phyloP scores from a whole-genome alignment of 805 yeast genomes.

The Hanseniaspora hatyaiensis region DNA sequence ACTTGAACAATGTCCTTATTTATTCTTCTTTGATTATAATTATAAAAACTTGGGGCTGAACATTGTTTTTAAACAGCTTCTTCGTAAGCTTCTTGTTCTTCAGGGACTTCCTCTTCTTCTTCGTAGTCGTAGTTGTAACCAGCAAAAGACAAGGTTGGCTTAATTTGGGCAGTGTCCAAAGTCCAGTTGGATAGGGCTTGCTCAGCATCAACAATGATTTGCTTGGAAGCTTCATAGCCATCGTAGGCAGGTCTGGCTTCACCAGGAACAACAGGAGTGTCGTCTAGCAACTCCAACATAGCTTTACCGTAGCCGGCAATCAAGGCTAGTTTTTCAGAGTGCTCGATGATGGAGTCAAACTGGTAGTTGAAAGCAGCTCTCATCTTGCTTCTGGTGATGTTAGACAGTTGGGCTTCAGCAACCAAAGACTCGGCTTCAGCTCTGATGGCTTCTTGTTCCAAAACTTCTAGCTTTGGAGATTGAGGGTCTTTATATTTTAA shows the following conservation, averaged over 20 bases:
- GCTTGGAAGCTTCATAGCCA: slow-evolving; percentile 96
- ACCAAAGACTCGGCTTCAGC: slow-evolving; percentile 98
- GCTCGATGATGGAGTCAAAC: slow-evolving; percentile 89
- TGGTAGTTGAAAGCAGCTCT: slow-evolving; percentile 96
- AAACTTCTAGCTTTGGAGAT: slow-evolving; percentile 86
- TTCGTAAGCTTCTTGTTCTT: slow-evolving; percentile 36
- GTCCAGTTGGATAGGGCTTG: slow-evolving; percentile 94
- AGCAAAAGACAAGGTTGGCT: slow-evolving; percentile 80
- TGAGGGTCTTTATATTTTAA: slow-evolving; percentile 97
- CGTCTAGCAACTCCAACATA: slow-evolving; percentile 86
- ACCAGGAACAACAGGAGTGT: slow-evolving; percentile 96
- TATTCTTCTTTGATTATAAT: slow-evolving; percentile 23
- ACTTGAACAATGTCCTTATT: slow-evolving; percentile 24
- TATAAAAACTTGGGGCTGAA: too few relatives aligned
- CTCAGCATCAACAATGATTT: slow-evolving; percentile 94
- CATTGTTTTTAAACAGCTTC: slow-evolving; percentile 34
- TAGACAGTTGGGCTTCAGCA: slow-evolving; percentile 97
- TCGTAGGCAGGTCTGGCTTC: slow-evolving; percentile 97
- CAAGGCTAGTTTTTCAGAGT: slow-evolving; percentile 88
- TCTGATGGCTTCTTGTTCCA: slow-evolving; percentile 96
- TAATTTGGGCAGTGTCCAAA: slow-evolving; percentile 84
- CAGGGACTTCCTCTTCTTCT: slow-evolving; percentile 58
- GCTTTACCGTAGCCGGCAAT: slow-evolving; percentile 99
- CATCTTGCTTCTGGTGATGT: slow-evolving; percentile 94
- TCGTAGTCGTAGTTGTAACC: slow-evolving; percentile 58